Base-by-base conservation (phyloP, 768 basidiomycete species). In the Termitomyces sp. region DNA sequence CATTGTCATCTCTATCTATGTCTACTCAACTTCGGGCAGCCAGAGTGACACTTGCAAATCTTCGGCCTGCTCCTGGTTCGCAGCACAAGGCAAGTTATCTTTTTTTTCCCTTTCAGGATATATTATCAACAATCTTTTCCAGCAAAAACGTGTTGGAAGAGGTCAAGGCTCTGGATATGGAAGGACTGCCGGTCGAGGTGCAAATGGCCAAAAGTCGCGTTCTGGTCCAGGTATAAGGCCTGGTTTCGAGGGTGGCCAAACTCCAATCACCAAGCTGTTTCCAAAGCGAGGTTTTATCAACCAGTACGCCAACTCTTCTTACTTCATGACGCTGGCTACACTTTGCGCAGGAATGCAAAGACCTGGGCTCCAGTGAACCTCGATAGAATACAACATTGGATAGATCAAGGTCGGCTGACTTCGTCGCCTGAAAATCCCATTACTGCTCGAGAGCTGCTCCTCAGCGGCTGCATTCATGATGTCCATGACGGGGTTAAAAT, bases 171-270 rank as follows among this genome's bases (percentile, higher is more conserved):
- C 93, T 2, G 89, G 89, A 27, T 83, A 89, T 57, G 97, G 97
- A 61, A 87, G 93, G 59, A 98, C 96, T 1, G 88, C 95, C 10
- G 93, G 93, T 61, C 82, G 93, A 54, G 97, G 97, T 73, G 82
- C 91, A 71, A 99, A 99, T 64, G 97, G 97, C 63, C 94, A 96
- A 72, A 95, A 94, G 58, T 88, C 97, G 37, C 85, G 96, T 59
- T 84, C 92, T 5, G 95, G 95, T 2, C 85, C 88, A 57, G 91
- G 93, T 5, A 89, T 92, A 30, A 82, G 80, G 63, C 78, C 83
- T 27, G 87, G 91, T 6, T 99, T 98, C 61, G 97, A 98, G 71
- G 97, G 97, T 67, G 97, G 97, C 60, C 96, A 98, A 70, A 98
- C 96, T 5, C 91, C 96, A 14, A 84, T 98, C 53, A 88, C 90